Percentiles rank a stretch among this genome's conserved stretches.
These are phyloP conservation scores for Coniella vitis DNA, from an alignment of 2,329 filamentous ascomycete species.

Conservation along the genomic window DNA sequence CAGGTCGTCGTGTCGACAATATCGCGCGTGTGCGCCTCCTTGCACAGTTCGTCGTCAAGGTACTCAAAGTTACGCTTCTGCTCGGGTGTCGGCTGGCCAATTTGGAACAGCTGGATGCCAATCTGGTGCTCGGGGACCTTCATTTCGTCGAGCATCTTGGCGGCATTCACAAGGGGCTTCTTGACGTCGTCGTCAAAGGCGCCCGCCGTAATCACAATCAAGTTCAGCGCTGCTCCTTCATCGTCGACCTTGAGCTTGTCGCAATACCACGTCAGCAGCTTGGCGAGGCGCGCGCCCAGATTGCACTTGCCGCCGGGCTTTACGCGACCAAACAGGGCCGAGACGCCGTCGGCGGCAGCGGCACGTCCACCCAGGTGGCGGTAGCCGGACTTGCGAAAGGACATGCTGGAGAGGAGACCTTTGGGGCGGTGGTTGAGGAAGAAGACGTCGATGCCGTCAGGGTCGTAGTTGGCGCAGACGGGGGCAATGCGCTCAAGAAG, in stretches of 20 bases:
- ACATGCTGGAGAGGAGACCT: slow-evolving; percentile 15
- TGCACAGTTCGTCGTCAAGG: slow-evolving; percentile 20
- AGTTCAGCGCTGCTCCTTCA: slow-evolving; percentile 22
- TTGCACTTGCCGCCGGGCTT: slow-evolving; percentile 23
- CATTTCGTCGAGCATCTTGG: slow-evolving; percentile 18
- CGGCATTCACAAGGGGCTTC: slow-evolving; percentile 16
- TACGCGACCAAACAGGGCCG: slow-evolving; percentile 20
- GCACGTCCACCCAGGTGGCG: slow-evolving; percentile 18
- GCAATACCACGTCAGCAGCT: slow-evolving; percentile 23
- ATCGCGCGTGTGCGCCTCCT: slow-evolving; percentile 17
- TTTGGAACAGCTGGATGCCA: slow-evolving; percentile 20
- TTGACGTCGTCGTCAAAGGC: slow-evolving; percentile 18
- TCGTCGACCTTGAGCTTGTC: slow-evolving; percentile 23
- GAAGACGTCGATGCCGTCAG: slow-evolving; percentile 17
- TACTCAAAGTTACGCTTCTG: slow-evolving; percentile 17
- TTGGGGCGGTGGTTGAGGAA: slow-evolving; percentile 17
- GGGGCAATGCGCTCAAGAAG: slow-evolving; percentile 16
- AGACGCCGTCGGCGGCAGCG: slow-evolving; percentile 20
- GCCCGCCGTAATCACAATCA: slow-evolving; percentile 24
- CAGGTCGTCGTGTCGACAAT: slow-evolving; percentile 18
- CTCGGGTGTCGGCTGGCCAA: slow-evolving; percentile 16
- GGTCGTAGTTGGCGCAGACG: slow-evolving; percentile 16
- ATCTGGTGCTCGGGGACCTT: slow-evolving; percentile 19
- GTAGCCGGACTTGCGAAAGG: slow-evolving; percentile 19
- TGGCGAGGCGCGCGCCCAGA: slow-evolving; percentile 22